Conservation (phyloP, 345 rosid species). For the Pistacia vera region DNA sequence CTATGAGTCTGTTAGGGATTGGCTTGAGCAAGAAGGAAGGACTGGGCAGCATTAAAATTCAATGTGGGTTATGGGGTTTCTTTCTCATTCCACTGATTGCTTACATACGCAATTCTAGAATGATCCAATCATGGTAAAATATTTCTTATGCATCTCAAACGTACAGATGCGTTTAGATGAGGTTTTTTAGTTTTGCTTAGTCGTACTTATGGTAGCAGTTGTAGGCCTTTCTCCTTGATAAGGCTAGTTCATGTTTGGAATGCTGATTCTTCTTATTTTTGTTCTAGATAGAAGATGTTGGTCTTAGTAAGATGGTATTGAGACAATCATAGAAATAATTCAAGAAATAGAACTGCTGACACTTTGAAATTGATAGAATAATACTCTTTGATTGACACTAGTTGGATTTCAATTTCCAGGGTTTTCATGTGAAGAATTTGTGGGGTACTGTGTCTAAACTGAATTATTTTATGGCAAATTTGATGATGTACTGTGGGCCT, state of each 20-base stretch:
- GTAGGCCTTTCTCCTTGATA: not conserved
- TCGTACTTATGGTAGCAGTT: not conserved
- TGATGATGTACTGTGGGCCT: not conserved
- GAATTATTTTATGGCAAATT: not conserved
- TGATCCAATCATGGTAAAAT: not conserved
- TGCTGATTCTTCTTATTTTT: too few relatives aligned
- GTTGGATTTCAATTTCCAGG: not conserved
- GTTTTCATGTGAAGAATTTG: not conserved
- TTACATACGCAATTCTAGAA: not conserved
- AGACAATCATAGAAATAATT: not conserved
- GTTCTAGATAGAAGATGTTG: too few relatives aligned
- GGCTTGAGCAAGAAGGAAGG: conserved; percentile 7
- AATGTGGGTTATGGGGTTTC: not conserved
- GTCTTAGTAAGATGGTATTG: not conserved
- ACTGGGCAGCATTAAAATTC: not conserved
- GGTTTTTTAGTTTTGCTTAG: not conserved
- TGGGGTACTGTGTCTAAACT: not conserved
- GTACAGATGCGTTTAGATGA: not conserved
- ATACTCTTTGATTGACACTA: not conserved
- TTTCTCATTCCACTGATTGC: not conserved
- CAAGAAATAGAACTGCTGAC: not conserved
- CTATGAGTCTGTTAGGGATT: conserved; percentile 18
- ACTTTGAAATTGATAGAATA: not conserved
- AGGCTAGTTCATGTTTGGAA: not conserved
- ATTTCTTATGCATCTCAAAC: not conserved